Evolutionary conservation across 306 rosid species (phyloP), one percentile per base, ranked within the genome.

Genomic region (Psophocarpus tetragonolobus): DNA sequence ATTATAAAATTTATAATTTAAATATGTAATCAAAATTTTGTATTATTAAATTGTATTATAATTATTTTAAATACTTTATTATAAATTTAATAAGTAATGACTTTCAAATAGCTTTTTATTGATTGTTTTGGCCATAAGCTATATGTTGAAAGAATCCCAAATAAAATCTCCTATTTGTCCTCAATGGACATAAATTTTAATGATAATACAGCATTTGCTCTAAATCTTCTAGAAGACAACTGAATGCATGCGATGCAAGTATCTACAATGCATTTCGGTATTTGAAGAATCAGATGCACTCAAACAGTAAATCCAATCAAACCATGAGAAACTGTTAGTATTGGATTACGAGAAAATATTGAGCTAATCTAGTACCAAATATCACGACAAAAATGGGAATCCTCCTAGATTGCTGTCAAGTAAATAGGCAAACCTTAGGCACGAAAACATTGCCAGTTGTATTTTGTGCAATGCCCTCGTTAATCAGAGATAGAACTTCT

Each of bases 381-480:
- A 45, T 36, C 30, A 73, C 67, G 73, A 71, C 41, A 14, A 65
- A 68, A 68, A 76, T 71, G 53, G 58, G 57, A 77, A 68, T 29
- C 30, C 35, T 29, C 30, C 35, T 18, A 81, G 54, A 60, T 23
- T 20, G 51, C 5, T 29, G 33, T 33, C 54, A 78, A 60, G 32
- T 71, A 39, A 76, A 77, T 76, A 84, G 61, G 68, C 73, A 75
- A 73, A 92, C 98, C 91, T 83, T 87, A 26, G 96, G 85, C 68
- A 82, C 77, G 79, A 88, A 95, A 64, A 95, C 95, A 76, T 87
- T 84, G 80, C 97, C 98, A 14, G 89, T 86, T 41, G 96, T 85
- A 87, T 95, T 95, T 41, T 87, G 98, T 9, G 97, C 95, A 68
- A 91, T 80, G 81, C 97, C 92, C 82, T 95, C 97, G 66, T 82